Evolutionary conservation across 257 asterid genomes (phyloP), one percentile per base, ranked within the genome.

Genomic region (Phtheirospermum japonicum): DNA sequence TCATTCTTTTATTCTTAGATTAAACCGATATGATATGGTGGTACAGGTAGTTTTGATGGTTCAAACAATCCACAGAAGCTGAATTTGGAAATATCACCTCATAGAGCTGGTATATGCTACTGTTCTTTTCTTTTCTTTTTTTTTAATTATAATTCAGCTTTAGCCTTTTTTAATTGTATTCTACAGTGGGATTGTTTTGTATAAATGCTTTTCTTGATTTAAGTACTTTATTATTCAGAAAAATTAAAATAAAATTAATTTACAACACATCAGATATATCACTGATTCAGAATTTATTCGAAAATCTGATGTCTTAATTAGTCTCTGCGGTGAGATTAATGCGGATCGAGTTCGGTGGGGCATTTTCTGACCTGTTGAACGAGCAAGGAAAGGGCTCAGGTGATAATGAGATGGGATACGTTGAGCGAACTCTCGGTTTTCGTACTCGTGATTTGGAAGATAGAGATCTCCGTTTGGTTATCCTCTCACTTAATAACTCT

Each of bases 331-430:
- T 91, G 77, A 88, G 96, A 71, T 79, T 91, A 80, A 88, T 91
- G 98, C 88, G 96, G 39, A 84, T 91, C 71, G 82, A 88, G 82
- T 62, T 82, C 14, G 96, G 96, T 58, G 98, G 98, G 16, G 96
- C 96, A 58, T 91, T 91, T 76, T 87, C 98, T 43, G 98, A 91
- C 76, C 90, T 91, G 55, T 74, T 91, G 79, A 91, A 91, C 66
- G 95, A 85, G 81, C 89, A 88, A 79, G 92, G 98, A 46, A 91
- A 86, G 69, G 96, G 96, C 56, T 91, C 98, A 56, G 94, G 95
- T 53, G 82, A 79, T 37, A 86, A 88, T 66, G 98, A 88, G 82
- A 91, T 88, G 98, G 91, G 85, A 66, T 91, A 91, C 68, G 96
- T 91, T 49, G 95, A 85, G 76, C 84, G 96, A 71, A 84, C 94